Evolutionary conservation across 2,329 filamentous ascomycete species (phyloP).

Genomic region (Arthrinium puccinioides): DNA sequence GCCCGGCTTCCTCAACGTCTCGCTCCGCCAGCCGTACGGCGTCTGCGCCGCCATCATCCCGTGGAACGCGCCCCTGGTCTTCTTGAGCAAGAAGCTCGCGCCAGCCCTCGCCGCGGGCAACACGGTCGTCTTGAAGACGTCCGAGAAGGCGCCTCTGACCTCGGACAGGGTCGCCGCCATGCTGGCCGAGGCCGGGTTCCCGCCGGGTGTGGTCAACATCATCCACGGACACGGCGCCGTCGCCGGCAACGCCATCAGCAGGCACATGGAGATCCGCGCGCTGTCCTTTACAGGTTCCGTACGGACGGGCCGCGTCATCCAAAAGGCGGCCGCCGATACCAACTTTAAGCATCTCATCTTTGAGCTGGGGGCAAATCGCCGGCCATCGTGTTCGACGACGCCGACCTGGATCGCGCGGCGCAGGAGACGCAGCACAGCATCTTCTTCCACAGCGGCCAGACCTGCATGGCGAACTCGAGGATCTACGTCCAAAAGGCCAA

Average conservation of each 20-base stretch:
- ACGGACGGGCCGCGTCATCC: constrained; percentile 62
- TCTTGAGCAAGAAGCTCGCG: constrained; percentile 72
- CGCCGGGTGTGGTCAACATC: constrained; percentile 67
- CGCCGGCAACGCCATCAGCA: constrained; percentile 58
- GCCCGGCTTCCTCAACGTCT: constrained; percentile 12
- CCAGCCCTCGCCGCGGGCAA: constrained; percentile 61
- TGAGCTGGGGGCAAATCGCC: constrained; percentile 64
- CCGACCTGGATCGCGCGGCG: constrained; percentile 55
- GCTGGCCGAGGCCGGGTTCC: constrained; percentile 67
- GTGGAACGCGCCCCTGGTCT: constrained; percentile 74
- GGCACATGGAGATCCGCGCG: constrained; percentile 63
- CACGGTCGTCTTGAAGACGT: constrained; percentile 55
- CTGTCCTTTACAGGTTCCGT: constrained; percentile 73
- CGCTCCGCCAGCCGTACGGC: constrained; percentile 9
- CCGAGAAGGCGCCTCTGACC: constrained; percentile 58
- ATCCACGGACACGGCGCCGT: constrained; percentile 60
- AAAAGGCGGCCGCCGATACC: constrained; percentile 60
- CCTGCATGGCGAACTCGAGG: constrained; percentile 52
- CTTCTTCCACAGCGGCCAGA: constrained; percentile 48
- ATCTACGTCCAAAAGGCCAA: constrained; percentile 48
- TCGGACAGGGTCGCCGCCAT: constrained; percentile 57
- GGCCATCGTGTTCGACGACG: constrained; percentile 57
- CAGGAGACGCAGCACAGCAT: constrained; percentile 40
- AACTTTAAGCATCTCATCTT: constrained; percentile 59
- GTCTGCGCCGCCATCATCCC: constrained; percentile 30